Percentiles rank a stretch among this genome's conserved stretches.
These are phyloP conservation scores for Anaeromyces robustus DNA, from an alignment of 192 early-diverging fungal species.

Conservation along the genomic window DNA sequence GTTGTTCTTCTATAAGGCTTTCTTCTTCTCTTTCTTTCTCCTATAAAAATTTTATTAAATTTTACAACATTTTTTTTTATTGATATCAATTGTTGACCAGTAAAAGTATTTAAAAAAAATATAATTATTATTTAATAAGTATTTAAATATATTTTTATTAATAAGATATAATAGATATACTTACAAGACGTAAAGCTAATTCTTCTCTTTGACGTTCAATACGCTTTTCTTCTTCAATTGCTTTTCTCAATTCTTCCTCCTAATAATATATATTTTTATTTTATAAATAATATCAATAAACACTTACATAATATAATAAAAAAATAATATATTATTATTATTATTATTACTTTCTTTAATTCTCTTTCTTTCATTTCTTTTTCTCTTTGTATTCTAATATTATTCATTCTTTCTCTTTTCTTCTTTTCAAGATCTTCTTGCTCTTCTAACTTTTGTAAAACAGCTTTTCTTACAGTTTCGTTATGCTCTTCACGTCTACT, in stretches of 20 bases:
- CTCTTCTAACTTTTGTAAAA: constrained; percentile 34
- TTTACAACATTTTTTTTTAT: no score
- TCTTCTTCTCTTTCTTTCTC: neutral
- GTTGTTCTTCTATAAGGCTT: neutral
- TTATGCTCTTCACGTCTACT: constrained; percentile 43
- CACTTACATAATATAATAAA: no score
- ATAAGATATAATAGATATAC: no score
- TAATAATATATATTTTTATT: no score
- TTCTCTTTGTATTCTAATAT: constrained; percentile 1
- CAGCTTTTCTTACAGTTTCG: constrained; percentile 33
- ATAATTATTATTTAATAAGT: no score
- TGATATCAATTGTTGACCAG: no score
- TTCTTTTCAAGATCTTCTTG: constrained; percentile 42
- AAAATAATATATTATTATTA: neutral
- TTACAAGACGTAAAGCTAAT: neutral
- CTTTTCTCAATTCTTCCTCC: neutral
- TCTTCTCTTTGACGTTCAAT: neutral
- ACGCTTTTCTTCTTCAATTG: neutral
- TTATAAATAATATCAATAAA: no score
- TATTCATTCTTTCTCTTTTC: constrained; percentile 24
- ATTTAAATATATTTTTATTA: no score
- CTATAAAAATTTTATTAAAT: neutral
- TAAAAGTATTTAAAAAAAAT: no score
- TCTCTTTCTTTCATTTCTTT: neutral
- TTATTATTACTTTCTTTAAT: neutral